Percentiles rank a stretch among this genome's conserved stretches.
These are phyloP conservation scores for Zostera marina DNA, from an alignment of 116 monocot species.

Conservation along the genomic window DNA sequence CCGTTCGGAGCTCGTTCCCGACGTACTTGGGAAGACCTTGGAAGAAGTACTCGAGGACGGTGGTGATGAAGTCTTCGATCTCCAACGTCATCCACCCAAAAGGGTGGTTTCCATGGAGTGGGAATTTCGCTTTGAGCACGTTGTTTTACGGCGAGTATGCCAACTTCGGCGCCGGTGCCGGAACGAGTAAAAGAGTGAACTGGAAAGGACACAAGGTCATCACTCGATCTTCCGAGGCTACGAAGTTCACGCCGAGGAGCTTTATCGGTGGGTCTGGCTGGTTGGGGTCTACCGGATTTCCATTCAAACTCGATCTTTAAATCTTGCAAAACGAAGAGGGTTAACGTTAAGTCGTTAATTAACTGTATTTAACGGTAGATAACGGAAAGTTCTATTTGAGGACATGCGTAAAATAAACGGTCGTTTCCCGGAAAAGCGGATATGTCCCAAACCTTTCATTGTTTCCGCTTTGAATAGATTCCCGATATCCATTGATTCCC, in stretches of 20 bases:
- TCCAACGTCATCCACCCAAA: constrained; percentile 13
- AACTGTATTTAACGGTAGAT: no score
- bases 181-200: constrained; percentile 11
- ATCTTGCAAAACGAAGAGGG: no score
- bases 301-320: constrained; percentile 14
- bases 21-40: constrained; percentile 53
- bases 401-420: no score
- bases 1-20: constrained; percentile 9
- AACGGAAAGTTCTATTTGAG: no score
- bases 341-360: no score
- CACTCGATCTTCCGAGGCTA: constrained; percentile 13
- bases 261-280: constrained; percentile 14
- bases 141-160: constrained; percentile 19
- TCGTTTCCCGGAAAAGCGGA: no score
- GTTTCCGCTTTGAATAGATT: no score
- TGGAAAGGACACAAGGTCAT: constrained; percentile 21
- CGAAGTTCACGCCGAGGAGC: constrained; percentile 7
- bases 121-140: constrained; percentile 37
- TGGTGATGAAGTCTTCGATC: constrained; percentile 26
- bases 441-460: no score
- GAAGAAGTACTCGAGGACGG: constrained; percentile 43
- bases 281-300: constrained; percentile 16
- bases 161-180: constrained; percentile 19
- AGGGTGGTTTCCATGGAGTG: constrained; percentile 54
- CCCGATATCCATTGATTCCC: no score